Evolutionary conservation across 192 early-diverging fungal species (phyloP), one percentile per base, ranked within the genome.

Genomic region (Entrophospora sp.): DNA sequence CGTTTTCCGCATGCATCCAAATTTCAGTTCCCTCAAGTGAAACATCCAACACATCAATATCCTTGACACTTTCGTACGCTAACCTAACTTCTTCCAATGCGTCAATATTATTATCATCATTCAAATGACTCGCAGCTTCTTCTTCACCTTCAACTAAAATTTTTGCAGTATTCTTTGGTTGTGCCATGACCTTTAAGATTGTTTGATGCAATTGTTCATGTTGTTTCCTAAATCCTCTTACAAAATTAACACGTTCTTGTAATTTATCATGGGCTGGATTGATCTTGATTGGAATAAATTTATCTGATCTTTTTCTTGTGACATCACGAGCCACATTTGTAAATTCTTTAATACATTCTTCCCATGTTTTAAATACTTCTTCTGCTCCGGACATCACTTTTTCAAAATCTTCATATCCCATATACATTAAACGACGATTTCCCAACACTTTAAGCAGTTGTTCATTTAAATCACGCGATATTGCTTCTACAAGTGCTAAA

Each of bases 121-220:
- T 72, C 35, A 78, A 71, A 34, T 83, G 80, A 7, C 70, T 52
- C 18, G 69, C 46, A 24, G 66, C 64, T 7, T 74, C 71, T 62
- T 66, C 74, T 27, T 66, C 59, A 13, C 66, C 74, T 65, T 25
- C 40, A 38, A 75, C 60, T 27, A 70, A 58, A 5, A 75, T 72
- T 25, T 78, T 75, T 30, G 65, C 62, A 13, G 67, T 71, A 10
- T 62, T 79, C 75, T 66, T 85, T 61, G 70, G 85, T 55, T 69
- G 85, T 70, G 78, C 73, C 87, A 96, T 95, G 27, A 99, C 96
- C 72, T 88, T 91, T 37, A 89, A 77, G 36, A 99, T 97, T 9
- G 96, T 98, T 69, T 89, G 85, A 69, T 94, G 87, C n/a, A 99
- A 83, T 79, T 98, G 94, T 74, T 97, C 94, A 71, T 99, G 97